Evolutionary conservation across 345 rosid species (phyloP).

Genomic region (Lepidium aucheri): DNA sequence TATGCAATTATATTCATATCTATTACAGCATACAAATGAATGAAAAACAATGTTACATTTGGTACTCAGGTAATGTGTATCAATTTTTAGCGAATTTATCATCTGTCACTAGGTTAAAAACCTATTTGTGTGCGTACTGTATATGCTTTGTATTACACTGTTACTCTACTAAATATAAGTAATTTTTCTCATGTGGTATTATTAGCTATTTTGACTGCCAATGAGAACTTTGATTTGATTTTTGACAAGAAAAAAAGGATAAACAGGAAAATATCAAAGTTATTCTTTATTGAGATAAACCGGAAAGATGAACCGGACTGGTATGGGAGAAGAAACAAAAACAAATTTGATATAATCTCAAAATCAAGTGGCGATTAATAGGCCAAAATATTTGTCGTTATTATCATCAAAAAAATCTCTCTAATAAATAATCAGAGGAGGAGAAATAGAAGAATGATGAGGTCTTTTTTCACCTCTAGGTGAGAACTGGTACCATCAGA

Average conservation of each 20-base stretch:
- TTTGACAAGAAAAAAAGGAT: too few relatives aligned
- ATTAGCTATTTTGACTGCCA: too few relatives aligned
- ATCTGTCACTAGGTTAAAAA: too few relatives aligned
- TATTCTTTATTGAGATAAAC: conserved; percentile 8
- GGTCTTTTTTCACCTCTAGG: conserved; percentile 14
- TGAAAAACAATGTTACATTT: neutral
- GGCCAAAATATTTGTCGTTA: conserved; percentile 18
- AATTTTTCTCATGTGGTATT: too few relatives aligned
- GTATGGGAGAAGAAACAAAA: neutral
- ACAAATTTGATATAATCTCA: conserved; percentile 10
- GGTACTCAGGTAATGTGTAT: too few relatives aligned
- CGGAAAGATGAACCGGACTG: neutral
- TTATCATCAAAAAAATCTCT: conserved; percentile 18
- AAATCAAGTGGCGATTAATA: conserved; percentile 12
- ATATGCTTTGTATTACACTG: too few relatives aligned
- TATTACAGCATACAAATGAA: neutral
- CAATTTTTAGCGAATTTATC: too few relatives aligned
- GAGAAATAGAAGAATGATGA: neutral
- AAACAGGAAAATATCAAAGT: neutral
- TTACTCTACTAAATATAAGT: too few relatives aligned
- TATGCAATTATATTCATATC: neutral
- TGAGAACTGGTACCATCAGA: conserved; percentile 19
- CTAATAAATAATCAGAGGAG: neutral
- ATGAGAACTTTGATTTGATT: too few relatives aligned
- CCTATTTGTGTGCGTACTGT: too few relatives aligned